Conservation (phyloP, 140 eudicot genomes). For the Bidens hawaiensis region DNA sequence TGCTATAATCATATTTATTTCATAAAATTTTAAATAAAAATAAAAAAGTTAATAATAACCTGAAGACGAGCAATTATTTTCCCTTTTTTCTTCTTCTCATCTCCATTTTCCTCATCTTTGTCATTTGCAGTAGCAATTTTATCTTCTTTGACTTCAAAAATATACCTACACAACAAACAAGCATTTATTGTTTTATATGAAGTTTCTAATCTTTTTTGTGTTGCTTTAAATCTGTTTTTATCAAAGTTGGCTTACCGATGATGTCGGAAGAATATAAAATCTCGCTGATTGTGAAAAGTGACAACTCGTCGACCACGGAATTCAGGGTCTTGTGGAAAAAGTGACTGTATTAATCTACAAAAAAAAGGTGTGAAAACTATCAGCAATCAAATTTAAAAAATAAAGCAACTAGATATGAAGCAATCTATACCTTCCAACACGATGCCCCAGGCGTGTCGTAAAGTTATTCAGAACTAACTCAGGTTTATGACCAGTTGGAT, state of each 20-base stretch:
- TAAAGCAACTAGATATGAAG: background rate
- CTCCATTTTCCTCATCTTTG: constrained; percentile 24
- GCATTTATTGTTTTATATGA: no score
- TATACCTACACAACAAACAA: constrained; percentile 50
- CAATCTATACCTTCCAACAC: constrained; percentile 68
- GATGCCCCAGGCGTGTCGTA: constrained; percentile 89
- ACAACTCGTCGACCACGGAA: constrained; percentile 93
- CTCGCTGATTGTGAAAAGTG: constrained; percentile 94
- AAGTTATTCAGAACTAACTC: constrained; percentile 86
- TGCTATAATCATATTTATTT: no score
- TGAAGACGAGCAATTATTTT: constrained; percentile 73
- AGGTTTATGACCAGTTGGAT: constrained; percentile 87
- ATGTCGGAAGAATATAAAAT: constrained; percentile 92
- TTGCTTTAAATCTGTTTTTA: no score
- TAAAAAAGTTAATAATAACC: constrained; percentile 35
- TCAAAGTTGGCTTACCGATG: constrained; percentile 49
- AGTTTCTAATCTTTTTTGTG: no score
- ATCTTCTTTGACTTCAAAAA: constrained; percentile 65
- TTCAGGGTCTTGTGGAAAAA: constrained; percentile 87
- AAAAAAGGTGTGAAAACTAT: background rate
- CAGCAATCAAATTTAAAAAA: background rate
- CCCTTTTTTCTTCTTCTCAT: constrained; percentile 37
- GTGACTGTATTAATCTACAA: constrained; percentile 78
- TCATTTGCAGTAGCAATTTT: constrained; percentile 43
- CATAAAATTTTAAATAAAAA: no score